These are phyloP conservation scores for Infundibulicybe gibba DNA, from an alignment of 768 basidiomycete genomes.

Conservation along the genomic window DNA sequence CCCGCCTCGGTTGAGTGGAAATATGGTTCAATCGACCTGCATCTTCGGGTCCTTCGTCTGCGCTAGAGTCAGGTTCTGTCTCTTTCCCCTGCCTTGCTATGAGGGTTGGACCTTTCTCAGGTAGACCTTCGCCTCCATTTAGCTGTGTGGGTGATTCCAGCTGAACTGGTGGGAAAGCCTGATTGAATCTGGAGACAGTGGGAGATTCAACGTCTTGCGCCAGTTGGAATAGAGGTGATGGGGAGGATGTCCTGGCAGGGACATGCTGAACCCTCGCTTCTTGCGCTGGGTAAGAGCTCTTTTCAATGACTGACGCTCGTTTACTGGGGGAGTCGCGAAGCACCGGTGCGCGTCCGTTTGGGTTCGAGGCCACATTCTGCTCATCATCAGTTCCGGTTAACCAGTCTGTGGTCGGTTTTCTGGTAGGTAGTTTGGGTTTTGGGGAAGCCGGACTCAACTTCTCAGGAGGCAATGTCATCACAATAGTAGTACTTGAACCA, in stretches of 20 bases:
- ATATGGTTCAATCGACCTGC: slow-evolving; percentile 22
- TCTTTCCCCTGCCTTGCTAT: slow-evolving; percentile 15
- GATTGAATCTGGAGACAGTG: slow-evolving; percentile 31
- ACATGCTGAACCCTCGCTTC: slow-evolving; percentile 28
- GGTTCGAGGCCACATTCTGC: slow-evolving; percentile 11
- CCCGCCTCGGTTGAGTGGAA: slow-evolving; percentile 17
- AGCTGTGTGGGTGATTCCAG: slow-evolving; percentile 20
- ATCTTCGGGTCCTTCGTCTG: slow-evolving; percentile 56
- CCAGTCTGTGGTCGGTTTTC: slow-evolving; percentile 49
- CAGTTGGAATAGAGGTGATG: slow-evolving; percentile 7
- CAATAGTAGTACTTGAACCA: slow-evolving; percentile 1
- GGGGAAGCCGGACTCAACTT: background rate
- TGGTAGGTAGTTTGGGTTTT: background rate
- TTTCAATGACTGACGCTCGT: slow-evolving; percentile 64
- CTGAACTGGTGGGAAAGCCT: slow-evolving; percentile 24
- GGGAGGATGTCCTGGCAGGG: slow-evolving; percentile 11
- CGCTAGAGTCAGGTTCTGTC: slow-evolving; percentile 45
- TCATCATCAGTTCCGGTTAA: slow-evolving; percentile 65
- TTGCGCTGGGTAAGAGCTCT: slow-evolving; percentile 32
- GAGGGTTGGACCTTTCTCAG: slow-evolving; percentile 47
- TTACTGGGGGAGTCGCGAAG: slow-evolving; percentile 72
- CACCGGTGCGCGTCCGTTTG: slow-evolving; percentile 29
- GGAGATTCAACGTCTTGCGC: slow-evolving; percentile 26
- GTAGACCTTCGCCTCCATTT: slow-evolving; percentile 21
- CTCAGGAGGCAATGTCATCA: background rate